These are phyloP conservation scores for Picea glauca DNA, from an alignment of 75 land plant species.

Conservation along the genomic window DNA sequence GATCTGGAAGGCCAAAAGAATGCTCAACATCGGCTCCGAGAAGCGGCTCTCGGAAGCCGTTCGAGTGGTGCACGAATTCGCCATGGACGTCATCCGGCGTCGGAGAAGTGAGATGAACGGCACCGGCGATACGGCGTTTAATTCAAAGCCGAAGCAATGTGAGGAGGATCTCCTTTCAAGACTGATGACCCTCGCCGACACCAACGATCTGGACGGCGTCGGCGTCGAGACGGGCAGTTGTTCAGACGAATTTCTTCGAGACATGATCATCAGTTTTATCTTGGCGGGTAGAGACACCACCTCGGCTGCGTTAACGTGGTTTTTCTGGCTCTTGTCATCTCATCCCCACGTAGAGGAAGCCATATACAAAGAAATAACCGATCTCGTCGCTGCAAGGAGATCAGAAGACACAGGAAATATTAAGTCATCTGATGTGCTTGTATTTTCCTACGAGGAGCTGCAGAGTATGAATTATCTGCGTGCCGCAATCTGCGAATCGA, in stretches of 20 bases:
- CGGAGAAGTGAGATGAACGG: neutral
- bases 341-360: slow-evolving; percentile 27
- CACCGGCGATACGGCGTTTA: neutral
- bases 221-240: neutral
- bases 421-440: neutral
- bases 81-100: slow-evolving; percentile 30
- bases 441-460: slow-evolving; percentile 27
- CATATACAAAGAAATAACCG: slow-evolving; percentile 19
- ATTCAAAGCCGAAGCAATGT: neutral
- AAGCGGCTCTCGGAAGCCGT: slow-evolving; percentile 33
- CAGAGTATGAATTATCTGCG: slow-evolving; percentile 38
- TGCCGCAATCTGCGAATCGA: slow-evolving; percentile 32
- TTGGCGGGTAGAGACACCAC: slow-evolving; percentile 52
- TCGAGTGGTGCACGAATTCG: slow-evolving; percentile 52
- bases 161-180: slow-evolving; percentile 25
- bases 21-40: slow-evolving; percentile 54
- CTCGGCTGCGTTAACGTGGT: slow-evolving; percentile 49
- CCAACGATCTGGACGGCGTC: neutral
- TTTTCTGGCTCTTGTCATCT: slow-evolving; percentile 43
- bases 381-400: neutral
- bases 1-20: slow-evolving; percentile 23
- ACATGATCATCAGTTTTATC: slow-evolving; percentile 41
- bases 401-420: neutral
- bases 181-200: slow-evolving; percentile 12
- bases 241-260: slow-evolving; percentile 26